Evolutionary conservation across 2,329 filamentous ascomycete species (phyloP).

Genomic region (Talaromyces sp.): DNA sequence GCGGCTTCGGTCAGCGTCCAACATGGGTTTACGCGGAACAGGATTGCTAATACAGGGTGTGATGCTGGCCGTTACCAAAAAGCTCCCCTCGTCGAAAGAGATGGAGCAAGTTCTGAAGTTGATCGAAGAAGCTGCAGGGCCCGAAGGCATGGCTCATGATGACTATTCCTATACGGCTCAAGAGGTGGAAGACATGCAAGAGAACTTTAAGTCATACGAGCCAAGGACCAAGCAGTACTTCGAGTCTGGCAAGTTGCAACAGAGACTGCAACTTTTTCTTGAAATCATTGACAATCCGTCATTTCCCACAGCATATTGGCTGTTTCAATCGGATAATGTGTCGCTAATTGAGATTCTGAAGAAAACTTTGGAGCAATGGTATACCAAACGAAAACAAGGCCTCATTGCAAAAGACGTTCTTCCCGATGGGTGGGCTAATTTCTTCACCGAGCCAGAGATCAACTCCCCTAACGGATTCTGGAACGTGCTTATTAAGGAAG

Average conservation of each 20-base stretch:
- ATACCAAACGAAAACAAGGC: background rate
- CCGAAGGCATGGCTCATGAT: background rate
- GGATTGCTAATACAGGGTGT: background rate
- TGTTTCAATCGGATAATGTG: background rate
- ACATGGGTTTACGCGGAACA: background rate
- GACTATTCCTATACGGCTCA: conserved; percentile 1
- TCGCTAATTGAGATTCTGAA: background rate
- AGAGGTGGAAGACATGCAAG: conserved; percentile 3
- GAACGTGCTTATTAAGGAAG: background rate
- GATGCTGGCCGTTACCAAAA: background rate
- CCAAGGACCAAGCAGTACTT: background rate
- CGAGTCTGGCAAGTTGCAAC: background rate
- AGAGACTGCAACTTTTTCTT: background rate
- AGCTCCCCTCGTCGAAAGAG: background rate
- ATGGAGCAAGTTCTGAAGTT: background rate
- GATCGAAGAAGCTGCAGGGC: background rate
- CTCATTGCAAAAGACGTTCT: background rate
- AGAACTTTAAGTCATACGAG: background rate
- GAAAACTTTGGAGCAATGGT: background rate
- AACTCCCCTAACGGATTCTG: background rate
- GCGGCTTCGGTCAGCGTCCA: background rate
- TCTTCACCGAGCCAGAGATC: background rate
- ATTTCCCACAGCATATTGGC: background rate
- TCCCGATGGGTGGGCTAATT: background rate
- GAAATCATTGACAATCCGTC: background rate